Evolutionary conservation across 106 monocot genomes (phyloP), one percentile per base, ranked within the genome.

Genomic region (Dioscorea dumetorum): DNA sequence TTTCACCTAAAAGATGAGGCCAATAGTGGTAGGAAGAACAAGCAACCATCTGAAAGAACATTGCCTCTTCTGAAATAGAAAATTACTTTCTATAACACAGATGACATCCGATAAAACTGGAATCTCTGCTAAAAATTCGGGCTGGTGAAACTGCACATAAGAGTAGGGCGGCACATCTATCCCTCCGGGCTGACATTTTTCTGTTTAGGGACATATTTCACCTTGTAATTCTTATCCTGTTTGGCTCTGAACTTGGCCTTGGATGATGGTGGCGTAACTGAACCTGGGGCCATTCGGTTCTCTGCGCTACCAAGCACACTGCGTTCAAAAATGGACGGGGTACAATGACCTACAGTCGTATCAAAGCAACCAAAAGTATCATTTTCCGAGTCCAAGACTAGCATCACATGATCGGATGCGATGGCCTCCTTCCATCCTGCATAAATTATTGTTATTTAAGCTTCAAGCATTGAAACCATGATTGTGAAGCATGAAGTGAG

Each of bases 401-500:
- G 35, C 63, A 67, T 61, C 24, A 80, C 82, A 78, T 88, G 76
- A 16, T 88, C 88, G 8, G 78, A 60, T 9, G 78, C 54, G 24
- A 83, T 53, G 48, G 88, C 92, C 24, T 78, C 83, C 64, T 79
- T 88, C 92, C 92, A 93, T 69, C 91, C 91, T 92, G 78, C 57
- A 80, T 7, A 7, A 64, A 24, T 62, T 15, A 8, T 62, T 58
- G 50, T 6, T 22, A 0, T 5, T 28, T 57, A 2, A 67, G 59
- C 60, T 19, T 16, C 49, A 22, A 62, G 22, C 2, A 56, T 56
- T 56, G 54, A 56, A 2, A 56, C 16, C 3, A 19, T 19, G n/a
- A 56, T 15, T 0, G 5, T 56, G 16, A 14, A 28, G 28, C 28
- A 28, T 28, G 28, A 19, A 2, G 54, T 2, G n/a, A 56, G 19